Evolutionary conservation across 768 basidiomycete species (phyloP).

Genomic region (Boletales sp.): DNA sequence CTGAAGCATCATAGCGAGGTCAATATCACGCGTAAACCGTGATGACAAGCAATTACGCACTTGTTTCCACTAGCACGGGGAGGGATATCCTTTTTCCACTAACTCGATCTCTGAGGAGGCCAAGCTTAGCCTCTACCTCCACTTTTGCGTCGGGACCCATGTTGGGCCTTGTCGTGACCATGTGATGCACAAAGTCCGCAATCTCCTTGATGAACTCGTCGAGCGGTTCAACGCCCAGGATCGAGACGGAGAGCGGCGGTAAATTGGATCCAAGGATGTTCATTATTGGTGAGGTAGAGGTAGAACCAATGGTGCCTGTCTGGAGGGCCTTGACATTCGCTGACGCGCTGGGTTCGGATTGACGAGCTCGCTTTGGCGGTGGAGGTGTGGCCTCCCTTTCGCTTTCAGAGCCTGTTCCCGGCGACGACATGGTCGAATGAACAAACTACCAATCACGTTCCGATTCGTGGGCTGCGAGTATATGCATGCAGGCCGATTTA

Average conservation of each 20-base stretch:
- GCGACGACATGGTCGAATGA: conserved; percentile 24
- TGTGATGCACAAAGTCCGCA: conserved; percentile 83
- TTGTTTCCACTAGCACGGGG: conserved; percentile 80
- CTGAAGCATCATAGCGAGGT: conserved; percentile 37
- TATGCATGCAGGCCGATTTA: background rate
- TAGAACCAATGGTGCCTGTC: conserved; percentile 4
- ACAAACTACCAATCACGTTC: conserved; percentile 1
- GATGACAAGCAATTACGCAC: conserved; percentile 43
- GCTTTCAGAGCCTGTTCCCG: conserved; percentile 27
- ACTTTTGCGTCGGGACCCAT: conserved; percentile 48
- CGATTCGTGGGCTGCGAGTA: background rate
- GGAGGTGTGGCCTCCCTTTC: conserved; percentile 24
- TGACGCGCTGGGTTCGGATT: conserved; percentile 29
- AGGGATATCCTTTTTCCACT: conserved; percentile 57
- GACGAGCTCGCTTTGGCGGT: conserved; percentile 39
- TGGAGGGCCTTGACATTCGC: conserved; percentile 19
- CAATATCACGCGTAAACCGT: background rate
- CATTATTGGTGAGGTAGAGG: conserved; percentile 19
- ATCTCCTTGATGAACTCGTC: conserved; percentile 93
- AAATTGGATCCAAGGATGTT: conserved; percentile 29
- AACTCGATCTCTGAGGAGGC: conserved; percentile 58
- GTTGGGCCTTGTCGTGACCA: conserved; percentile 55
- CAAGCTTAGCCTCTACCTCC: conserved; percentile 92
- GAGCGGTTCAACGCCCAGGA: conserved; percentile 84
- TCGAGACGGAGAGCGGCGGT: conserved; percentile 71